phyloP scores from a whole-genome alignment of 495 filamentous ascomycete species.

The Aspergillus affinis region DNA sequence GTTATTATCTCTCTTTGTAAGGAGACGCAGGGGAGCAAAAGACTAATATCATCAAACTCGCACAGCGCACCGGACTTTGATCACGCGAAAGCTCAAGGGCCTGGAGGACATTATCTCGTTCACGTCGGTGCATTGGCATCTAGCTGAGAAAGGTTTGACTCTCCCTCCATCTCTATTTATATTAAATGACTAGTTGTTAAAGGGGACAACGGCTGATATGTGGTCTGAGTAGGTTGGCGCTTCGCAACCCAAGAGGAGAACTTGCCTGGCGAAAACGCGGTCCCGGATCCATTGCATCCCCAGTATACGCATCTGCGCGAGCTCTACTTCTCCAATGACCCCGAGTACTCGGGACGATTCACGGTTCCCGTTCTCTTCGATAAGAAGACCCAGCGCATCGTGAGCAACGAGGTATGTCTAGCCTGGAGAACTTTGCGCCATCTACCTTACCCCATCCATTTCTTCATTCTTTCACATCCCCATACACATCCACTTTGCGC shows the following conservation, averaged over 20 bases:
- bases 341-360: slow-evolving; percentile 58
- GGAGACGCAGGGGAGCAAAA: too few species aligned
- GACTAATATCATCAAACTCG: background rate
- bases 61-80: slow-evolving; percentile 63
- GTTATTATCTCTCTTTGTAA: background rate
- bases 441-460: too few species aligned
- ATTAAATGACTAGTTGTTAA: background rate
- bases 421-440: background rate
- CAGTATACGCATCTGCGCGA: slow-evolving; percentile 58
- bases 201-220: background rate
- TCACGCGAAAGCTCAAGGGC: slow-evolving; percentile 65
- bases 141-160: slow-evolving; percentile 56
- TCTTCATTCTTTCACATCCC: too few species aligned
- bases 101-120: slow-evolving; percentile 65
- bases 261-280: slow-evolving; percentile 55
- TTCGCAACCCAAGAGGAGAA: slow-evolving; percentile 68
- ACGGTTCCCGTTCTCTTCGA: slow-evolving; percentile 66
- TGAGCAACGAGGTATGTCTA: slow-evolving; percentile 53
- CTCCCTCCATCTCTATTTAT: background rate
- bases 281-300: slow-evolving; percentile 51
- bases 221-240: slow-evolving; percentile 64
- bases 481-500: too few species aligned
- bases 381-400: slow-evolving; percentile 56
- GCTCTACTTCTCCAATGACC: slow-evolving; percentile 60
- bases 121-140: slow-evolving; percentile 68